A percentile compares a stretch with the other conserved stretches of the same genome.
phyloP scores from a whole-genome alignment of 345 rosid species.

The Gossypium mustelinum region DNA sequence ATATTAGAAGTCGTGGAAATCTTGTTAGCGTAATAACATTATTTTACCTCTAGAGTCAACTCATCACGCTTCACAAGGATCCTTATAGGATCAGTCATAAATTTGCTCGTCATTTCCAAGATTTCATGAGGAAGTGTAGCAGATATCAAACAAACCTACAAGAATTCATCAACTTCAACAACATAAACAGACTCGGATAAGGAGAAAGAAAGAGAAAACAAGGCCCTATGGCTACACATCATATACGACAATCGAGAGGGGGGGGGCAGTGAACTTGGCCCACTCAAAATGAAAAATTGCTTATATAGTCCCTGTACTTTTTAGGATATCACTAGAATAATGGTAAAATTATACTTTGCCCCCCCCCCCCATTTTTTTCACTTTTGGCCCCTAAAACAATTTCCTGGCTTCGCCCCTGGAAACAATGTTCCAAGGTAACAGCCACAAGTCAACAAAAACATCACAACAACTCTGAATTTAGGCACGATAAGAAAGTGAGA shows the following conservation, averaged over 20 bases:
- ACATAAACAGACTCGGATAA: neutral
- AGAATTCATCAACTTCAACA: neutral
- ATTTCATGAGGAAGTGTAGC: slow-evolving; percentile 98
- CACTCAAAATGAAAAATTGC: too few relatives aligned
- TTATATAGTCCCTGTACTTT: too few relatives aligned
- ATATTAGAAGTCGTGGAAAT: neutral
- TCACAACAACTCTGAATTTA: neutral
- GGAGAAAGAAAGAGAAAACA: neutral
- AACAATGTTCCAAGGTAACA: neutral
- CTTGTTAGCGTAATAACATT: neutral
- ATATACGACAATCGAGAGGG: neutral
- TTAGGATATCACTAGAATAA: too few relatives aligned
- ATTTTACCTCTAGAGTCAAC: slow-evolving; percentile 79
- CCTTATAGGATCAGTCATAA: slow-evolving; percentile 97
- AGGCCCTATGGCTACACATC: neutral
- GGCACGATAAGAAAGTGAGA: neutral
- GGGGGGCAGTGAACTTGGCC: too few relatives aligned
- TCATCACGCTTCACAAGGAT: slow-evolving; percentile 98
- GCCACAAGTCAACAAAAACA: neutral
- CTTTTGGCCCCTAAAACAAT: too few relatives aligned
- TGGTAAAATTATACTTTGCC: too few relatives aligned
- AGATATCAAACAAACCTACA: slow-evolving; percentile 86
- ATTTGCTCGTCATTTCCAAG: slow-evolving; percentile 87
- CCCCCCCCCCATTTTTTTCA: too few relatives aligned
- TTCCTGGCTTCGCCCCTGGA: too few relatives aligned